Evolutionary conservation across 2,329 filamentous ascomycete species (phyloP).

Genomic region (Pseudogymnoascus sp.): DNA sequence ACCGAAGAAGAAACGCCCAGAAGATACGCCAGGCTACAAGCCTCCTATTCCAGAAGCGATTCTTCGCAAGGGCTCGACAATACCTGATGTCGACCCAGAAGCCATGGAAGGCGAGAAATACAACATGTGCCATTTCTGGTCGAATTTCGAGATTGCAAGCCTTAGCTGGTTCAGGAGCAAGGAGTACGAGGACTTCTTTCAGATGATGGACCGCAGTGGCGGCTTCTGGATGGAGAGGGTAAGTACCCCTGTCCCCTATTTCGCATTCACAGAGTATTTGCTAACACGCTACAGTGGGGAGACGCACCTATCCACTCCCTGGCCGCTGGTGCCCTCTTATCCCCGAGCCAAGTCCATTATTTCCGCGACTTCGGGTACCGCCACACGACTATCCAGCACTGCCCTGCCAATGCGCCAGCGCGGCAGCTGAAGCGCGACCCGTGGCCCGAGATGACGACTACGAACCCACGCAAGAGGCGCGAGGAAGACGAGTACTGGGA

Average conservation of each 20-base stretch:
- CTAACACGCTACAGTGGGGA: constrained; percentile 65
- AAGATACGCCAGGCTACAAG: constrained; percentile 59
- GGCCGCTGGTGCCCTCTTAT: constrained; percentile 80
- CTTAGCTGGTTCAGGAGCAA: constrained; percentile 96
- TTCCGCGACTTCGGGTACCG: constrained; percentile 98
- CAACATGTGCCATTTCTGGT: constrained; percentile 99
- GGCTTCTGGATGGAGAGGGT: constrained; percentile 99
- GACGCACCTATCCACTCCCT: constrained; percentile 98
- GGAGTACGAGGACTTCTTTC: constrained; percentile 94
- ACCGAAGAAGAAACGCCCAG: constrained; percentile 45
- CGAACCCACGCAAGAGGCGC: constrained; percentile 72
- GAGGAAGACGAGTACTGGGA: constrained; percentile 98
- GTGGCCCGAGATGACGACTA: constrained; percentile 73
- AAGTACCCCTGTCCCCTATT: constrained; percentile 32
- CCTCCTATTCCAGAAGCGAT: constrained; percentile 73
- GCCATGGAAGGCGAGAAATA: constrained; percentile 96
- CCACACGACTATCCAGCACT: constrained; percentile 98
- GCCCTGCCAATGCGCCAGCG: constrained; percentile 87
- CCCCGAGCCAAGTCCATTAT: constrained; percentile 84
- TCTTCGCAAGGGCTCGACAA: constrained; percentile 62
- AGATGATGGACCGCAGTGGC: constrained; percentile 97
- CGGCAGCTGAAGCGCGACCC: constrained; percentile 75
- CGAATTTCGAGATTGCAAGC: constrained; percentile 95
- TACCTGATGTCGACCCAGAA: constrained; percentile 82
- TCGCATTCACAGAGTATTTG: constrained; percentile 5